Evolutionary conservation across 2,329 filamentous ascomycete genomes (phyloP).

Genomic region (Trichoderma sp.): DNA sequence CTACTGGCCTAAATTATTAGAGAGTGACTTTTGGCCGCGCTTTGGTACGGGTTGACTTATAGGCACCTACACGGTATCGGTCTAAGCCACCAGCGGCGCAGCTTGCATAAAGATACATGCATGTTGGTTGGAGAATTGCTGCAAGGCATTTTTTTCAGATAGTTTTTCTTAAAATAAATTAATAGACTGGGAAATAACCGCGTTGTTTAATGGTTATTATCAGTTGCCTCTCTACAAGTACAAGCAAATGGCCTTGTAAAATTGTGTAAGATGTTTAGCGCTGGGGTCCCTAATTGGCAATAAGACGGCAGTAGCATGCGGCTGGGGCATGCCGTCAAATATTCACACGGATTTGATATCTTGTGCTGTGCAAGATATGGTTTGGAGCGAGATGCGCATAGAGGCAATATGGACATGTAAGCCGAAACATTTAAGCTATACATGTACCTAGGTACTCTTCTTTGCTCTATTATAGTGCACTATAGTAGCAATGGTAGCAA

Average conservation of each 20-base stretch:
- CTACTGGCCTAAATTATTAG: neutral
- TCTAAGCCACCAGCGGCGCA: neutral
- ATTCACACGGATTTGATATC: too few relatives aligned
- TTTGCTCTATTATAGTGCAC: too few relatives aligned
- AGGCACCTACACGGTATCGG: too few relatives aligned
- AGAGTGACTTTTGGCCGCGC: neutral
- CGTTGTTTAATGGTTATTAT: neutral
- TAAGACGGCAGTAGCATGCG: too few relatives aligned
- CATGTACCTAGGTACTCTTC: too few relatives aligned
- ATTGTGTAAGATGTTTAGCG: neutral
- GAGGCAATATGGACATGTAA: too few relatives aligned
- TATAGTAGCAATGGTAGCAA: too few relatives aligned
- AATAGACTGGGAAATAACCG: neutral
- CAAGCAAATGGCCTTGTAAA: neutral
- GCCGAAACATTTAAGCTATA: too few relatives aligned
- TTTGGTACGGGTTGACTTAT: neutral
- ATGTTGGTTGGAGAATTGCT: neutral
- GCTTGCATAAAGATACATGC: neutral
- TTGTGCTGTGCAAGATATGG: too few relatives aligned
- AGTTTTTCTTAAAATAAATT: neutral
- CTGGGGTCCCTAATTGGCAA: too few relatives aligned
- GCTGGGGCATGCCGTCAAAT: too few relatives aligned
- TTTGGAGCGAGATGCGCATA: too few relatives aligned
- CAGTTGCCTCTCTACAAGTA: neutral
- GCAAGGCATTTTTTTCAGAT: neutral